Evolutionary conservation across 1,139 yeast species (phyloP).

Genomic region (Debaryomyces udenii): DNA sequence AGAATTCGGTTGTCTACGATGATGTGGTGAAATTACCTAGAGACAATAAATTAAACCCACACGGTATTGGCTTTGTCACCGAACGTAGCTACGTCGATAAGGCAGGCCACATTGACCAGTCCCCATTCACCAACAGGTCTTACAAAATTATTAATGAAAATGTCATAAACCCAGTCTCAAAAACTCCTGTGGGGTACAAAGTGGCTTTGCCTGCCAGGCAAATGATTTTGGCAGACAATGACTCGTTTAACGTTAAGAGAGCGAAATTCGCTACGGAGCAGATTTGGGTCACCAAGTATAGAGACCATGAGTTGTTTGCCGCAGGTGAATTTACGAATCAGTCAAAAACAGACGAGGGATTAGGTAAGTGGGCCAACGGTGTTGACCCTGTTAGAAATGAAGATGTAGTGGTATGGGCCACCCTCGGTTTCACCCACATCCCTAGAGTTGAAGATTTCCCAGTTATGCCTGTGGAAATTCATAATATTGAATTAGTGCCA

Average conservation of each 20-base stretch:
- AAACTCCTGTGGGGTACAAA: conserved; percentile 83
- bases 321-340: conserved; percentile 84
- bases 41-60: conserved; percentile 62
- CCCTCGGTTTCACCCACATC: conserved; percentile 83
- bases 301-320: conserved; percentile 68
- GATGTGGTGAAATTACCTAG: conserved; percentile 70
- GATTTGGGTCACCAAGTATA: conserved; percentile 75
- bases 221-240: conserved; percentile 67
- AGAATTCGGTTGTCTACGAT: conserved; percentile 74
- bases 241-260: conserved; percentile 64
- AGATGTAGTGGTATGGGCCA: conserved; percentile 85
- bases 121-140: conserved; percentile 75
- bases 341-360: conserved; percentile 63
- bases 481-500: conserved; percentile 70
- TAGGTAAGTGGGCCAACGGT: conserved; percentile 69
- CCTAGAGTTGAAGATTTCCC: conserved; percentile 93
- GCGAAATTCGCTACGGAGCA: conserved; percentile 76
- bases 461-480: conserved; percentile 86
- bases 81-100: conserved; percentile 68
- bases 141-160: conserved; percentile 81
- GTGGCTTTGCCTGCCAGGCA: conserved; percentile 77
- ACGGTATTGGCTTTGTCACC: conserved; percentile 73
- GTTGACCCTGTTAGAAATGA: conserved; percentile 75
- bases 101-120: conserved; percentile 73
- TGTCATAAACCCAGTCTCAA: conserved; percentile 72